These are phyloP conservation scores for Pyrenophora tritici-repentis DNA, from an alignment of 2,329 filamentous ascomycete species.

Conservation along the genomic window DNA sequence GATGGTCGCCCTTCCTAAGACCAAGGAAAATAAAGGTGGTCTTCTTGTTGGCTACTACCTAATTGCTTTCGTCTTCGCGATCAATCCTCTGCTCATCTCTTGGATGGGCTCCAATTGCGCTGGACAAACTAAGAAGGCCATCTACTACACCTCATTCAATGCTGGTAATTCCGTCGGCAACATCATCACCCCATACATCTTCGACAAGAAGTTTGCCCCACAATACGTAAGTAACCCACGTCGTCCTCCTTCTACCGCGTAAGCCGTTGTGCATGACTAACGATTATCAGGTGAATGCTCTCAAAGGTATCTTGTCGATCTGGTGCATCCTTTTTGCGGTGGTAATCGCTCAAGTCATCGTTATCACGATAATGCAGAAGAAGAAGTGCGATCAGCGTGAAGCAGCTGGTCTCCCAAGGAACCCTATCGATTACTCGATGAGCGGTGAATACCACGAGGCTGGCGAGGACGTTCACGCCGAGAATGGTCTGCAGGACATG, in stretches of 20 bases:
- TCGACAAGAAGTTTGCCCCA: constrained; percentile 25
- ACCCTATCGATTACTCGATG: constrained; percentile 27
- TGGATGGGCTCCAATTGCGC: constrained; percentile 74
- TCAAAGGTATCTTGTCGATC: constrained; percentile 28
- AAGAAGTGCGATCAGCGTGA: constrained; percentile 28
- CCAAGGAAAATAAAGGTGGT: constrained; percentile 49
- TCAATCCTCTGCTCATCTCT: constrained; percentile 67
- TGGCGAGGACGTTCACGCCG: constrained; percentile 25
- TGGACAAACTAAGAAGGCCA: constrained; percentile 69
- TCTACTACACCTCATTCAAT: constrained; percentile 68
- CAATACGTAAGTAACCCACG: constrained; percentile 25
- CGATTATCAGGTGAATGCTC: constrained; percentile 19
- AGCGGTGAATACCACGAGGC: constrained; percentile 22
- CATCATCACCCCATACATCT: constrained; percentile 51
- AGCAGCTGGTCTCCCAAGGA: constrained; percentile 25
- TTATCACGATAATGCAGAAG: constrained; percentile 29
- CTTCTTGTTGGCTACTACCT: constrained; percentile 68
- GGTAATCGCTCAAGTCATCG: constrained; percentile 19
- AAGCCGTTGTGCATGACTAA: background rate
- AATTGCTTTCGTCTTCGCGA: constrained; percentile 68
- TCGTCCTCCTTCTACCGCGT: background rate
- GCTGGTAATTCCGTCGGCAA: constrained; percentile 67
- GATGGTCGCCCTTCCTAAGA: constrained; percentile 57
- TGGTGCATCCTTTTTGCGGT: constrained; percentile 30
- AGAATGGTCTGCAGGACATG: constrained; percentile 32